Percentiles rank a stretch among this genome's conserved stretches.
phyloP scores from a whole-genome alignment of 2,329 filamentous ascomycete species.

The Sporothrix inflata region DNA sequence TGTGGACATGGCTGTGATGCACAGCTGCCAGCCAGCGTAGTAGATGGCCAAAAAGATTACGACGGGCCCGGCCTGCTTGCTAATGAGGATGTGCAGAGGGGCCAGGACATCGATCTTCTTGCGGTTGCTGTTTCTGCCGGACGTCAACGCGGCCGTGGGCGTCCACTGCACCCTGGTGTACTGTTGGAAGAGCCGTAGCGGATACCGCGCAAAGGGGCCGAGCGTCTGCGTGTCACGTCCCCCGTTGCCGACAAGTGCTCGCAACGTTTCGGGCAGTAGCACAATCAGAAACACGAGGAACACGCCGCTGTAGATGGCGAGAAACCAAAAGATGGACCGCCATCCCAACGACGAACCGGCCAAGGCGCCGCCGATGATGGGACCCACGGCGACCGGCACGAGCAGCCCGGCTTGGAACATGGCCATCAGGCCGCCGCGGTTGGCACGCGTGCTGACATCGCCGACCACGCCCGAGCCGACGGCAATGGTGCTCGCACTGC shows the following conservation, averaged over 20 bases:
- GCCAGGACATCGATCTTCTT: conserved; percentile 60
- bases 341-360: conserved; percentile 63
- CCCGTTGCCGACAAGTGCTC: conserved; percentile 64
- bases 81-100: conserved; percentile 55
- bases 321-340: conserved; percentile 70
- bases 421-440: conserved; percentile 74
- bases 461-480: conserved; percentile 71
- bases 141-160: conserved; percentile 31
- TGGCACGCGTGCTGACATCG: conserved; percentile 68
- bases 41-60: conserved; percentile 57
- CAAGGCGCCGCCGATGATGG: conserved; percentile 66
- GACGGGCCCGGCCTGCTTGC: conserved; percentile 61
- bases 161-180: not conserved
- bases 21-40: conserved; percentile 60
- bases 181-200: conserved; percentile 46
- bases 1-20: conserved; percentile 56
- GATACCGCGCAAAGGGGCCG: conserved; percentile 60
- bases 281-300: conserved; percentile 59
- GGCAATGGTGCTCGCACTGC: conserved; percentile 70
- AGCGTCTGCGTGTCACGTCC: conserved; percentile 58
- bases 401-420: conserved; percentile 63
- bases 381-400: conserved; percentile 57
- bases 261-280: conserved; percentile 61
- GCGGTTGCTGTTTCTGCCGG: conserved; percentile 42
- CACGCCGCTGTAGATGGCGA: conserved; percentile 56